Evolutionary conservation across 176 grass and related monocot species (phyloP).

Genomic region (Ensete glaucum): DNA sequence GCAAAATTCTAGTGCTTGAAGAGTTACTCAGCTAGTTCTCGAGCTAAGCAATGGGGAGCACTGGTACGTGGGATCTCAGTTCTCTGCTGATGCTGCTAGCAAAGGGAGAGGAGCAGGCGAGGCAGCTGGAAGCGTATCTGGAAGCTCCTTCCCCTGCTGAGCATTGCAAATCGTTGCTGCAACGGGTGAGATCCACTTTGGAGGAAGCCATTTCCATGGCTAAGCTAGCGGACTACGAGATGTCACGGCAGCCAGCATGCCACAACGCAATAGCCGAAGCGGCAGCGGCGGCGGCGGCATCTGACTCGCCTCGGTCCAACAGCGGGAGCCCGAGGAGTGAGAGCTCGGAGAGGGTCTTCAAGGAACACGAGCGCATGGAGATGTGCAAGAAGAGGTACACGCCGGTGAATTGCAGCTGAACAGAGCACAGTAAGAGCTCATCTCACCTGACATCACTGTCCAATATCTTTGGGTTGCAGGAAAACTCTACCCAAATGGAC

Average conservation of each 20-base stretch:
- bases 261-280: no score
- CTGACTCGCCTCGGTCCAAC: conserved; percentile 42
- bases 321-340: conserved; percentile 41
- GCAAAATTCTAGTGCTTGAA: no score
- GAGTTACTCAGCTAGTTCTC: no score
- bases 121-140: conserved; percentile 22
- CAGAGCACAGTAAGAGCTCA: no score
- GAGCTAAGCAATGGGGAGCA: no score
- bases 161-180: conserved; percentile 14
- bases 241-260: not conserved
- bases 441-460: not conserved
- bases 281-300: no score
- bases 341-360: conserved; percentile 13
- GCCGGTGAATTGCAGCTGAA: not conserved
- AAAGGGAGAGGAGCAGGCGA: conserved; percentile 46
- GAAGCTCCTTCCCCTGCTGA: conserved; percentile 20
- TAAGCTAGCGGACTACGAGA: conserved; percentile 29
- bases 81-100: conserved; percentile 37
- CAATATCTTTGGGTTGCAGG: conserved; percentile 19
- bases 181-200: conserved; percentile 31
- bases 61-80: conserved; percentile 20
- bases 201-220: conserved; percentile 31
- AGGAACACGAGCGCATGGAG: conserved; percentile 24
- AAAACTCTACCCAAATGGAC: conserved; percentile 46
- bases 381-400: conserved; percentile 44